Evolutionary conservation across 2,329 filamentous ascomycete genomes (phyloP).

Genomic region (Penicillium sp.): DNA sequence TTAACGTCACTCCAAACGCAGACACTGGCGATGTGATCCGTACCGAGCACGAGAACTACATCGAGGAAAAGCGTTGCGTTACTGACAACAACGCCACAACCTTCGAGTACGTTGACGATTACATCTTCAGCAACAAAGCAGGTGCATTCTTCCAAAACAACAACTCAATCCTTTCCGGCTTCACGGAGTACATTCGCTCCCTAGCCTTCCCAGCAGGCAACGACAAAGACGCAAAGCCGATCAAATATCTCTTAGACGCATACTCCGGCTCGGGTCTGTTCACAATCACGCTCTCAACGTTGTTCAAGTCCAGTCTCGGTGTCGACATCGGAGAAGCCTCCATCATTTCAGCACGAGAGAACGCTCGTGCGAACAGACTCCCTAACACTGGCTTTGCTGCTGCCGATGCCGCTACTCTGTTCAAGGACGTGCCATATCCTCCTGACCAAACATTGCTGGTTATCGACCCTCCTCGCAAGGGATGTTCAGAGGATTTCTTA

Average conservation of each 20-base stretch:
- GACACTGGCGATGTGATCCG: slow-evolving; percentile 49
- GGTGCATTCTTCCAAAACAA: slow-evolving; percentile 99
- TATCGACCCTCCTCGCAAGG: slow-evolving; percentile 93
- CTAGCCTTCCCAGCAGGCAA: slow-evolving; percentile 62
- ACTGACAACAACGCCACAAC: slow-evolving; percentile 80
- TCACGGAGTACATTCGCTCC: slow-evolving; percentile 82
- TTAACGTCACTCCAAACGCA: slow-evolving; percentile 29
- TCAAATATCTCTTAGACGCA: slow-evolving; percentile 91
- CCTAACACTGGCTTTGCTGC: slow-evolving; percentile 79
- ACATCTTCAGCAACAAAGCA: slow-evolving; percentile 84
- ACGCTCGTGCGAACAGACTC: slow-evolving; percentile 75
- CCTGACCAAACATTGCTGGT: slow-evolving; percentile 86
- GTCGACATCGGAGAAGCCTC: slow-evolving; percentile 83
- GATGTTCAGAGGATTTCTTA: slow-evolving; percentile 83
- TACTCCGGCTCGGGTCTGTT: slow-evolving; percentile 98
- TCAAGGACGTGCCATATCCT: slow-evolving; percentile 71
- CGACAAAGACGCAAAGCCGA: slow-evolving; percentile 41
- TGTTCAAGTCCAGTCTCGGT: slow-evolving; percentile 77
- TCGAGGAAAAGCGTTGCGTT: slow-evolving; percentile 83
- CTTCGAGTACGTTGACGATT: slow-evolving; percentile 83
- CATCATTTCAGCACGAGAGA: slow-evolving; percentile 74
- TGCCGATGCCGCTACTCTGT: slow-evolving; percentile 81
- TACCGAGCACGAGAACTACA: slow-evolving; percentile 59
- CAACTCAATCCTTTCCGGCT: slow-evolving; percentile 87
- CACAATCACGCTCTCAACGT: slow-evolving; percentile 83